Evolutionary conservation across 352 stramenopile genomes (phyloP), one percentile per base, ranked within the genome.

Genomic region (Paralagenidium karlingii): DNA sequence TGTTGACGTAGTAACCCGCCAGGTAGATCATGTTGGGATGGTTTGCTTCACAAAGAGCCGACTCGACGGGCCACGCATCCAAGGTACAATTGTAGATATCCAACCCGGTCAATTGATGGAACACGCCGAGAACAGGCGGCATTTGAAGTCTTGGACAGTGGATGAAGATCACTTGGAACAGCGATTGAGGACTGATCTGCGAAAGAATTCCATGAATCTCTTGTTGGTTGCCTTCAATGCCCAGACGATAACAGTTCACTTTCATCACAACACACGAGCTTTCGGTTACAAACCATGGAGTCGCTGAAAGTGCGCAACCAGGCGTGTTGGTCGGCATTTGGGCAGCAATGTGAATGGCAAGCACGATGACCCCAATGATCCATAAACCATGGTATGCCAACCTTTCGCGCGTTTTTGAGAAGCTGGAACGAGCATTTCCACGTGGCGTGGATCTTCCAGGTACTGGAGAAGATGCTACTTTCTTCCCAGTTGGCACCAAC

Each of bases 221-320:
- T 10, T 30, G 4, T 0, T 18, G 20, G 4, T 24, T 1, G 1
- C 49, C 49, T 3, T 1, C 26, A 26, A 53, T 34, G 1, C 36
- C 44, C 3, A 29, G 43, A 16, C 43, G 44, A 22, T 53, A 32
- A 37, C 49, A 58, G 40, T 58, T 58, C 40, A 58, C 49, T 28
- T 53, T 45, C 3, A 58, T 32, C 1, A 59, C 32, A 8, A 42
- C 51, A 27, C 51, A 59, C 5, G 51, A 54, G 15, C 42, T 45
- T 9, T 59, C 20, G 30, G 34, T 5, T 0, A 47, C 37, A 11
- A 59, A 41, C 51, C 51, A 59, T 24, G 51, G 51, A n/a, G n/a
- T n/a, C n/a, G n/a, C n/a, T n/a, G n/a, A n/a, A n/a, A n/a, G n/a
- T n/a, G n/a, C n/a, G n/a, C n/a, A n/a, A n/a, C n/a, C n/a, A n/a